Conservation (phyloP, 2,329 filamentous ascomycete genomes). For the Allantophomopsis lycopodina region DNA sequence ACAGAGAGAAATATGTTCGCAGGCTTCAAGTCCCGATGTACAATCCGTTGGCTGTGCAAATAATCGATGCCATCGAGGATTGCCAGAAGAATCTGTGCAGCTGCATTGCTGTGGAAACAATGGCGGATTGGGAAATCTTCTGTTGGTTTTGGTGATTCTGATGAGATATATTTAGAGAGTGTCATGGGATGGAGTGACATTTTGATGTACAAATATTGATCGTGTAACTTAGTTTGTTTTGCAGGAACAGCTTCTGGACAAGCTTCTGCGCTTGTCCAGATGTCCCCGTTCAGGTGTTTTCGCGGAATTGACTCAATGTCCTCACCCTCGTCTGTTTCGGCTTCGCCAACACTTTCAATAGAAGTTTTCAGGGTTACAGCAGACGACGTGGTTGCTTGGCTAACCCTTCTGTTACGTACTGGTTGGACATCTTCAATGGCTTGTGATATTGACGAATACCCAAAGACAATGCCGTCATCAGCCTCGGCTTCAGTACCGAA, state of each 20-base stretch:
- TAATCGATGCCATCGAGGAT: slow-evolving; percentile 52
- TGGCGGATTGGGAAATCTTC: slow-evolving; percentile 25
- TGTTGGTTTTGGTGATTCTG: slow-evolving; percentile 12
- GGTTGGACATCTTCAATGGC: background rate
- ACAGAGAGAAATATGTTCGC: slow-evolving; percentile 51
- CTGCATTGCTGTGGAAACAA: slow-evolving; percentile 46
- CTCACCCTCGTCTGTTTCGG: slow-evolving; percentile 23
- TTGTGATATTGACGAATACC: background rate
- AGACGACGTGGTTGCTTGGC: slow-evolving; percentile 16
- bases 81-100: slow-evolving; percentile 39
- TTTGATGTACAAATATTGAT: slow-evolving; percentile 20
- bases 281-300: slow-evolving; percentile 1
- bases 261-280: background rate
- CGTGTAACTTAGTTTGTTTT: background rate
- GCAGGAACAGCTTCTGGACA: background rate
- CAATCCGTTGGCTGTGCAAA: slow-evolving; percentile 42
- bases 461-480: background rate
- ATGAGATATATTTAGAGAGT: slow-evolving; percentile 40
- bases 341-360: slow-evolving; percentile 10
- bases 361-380: slow-evolving; percentile 24
- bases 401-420: background rate
- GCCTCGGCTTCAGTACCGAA: background rate
- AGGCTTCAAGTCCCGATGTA: slow-evolving; percentile 56
- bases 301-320: slow-evolving; percentile 33
- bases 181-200: slow-evolving; percentile 53